phyloP scores from a whole-genome alignment of 73 alveolate species.

The Breviolum minutum region DNA sequence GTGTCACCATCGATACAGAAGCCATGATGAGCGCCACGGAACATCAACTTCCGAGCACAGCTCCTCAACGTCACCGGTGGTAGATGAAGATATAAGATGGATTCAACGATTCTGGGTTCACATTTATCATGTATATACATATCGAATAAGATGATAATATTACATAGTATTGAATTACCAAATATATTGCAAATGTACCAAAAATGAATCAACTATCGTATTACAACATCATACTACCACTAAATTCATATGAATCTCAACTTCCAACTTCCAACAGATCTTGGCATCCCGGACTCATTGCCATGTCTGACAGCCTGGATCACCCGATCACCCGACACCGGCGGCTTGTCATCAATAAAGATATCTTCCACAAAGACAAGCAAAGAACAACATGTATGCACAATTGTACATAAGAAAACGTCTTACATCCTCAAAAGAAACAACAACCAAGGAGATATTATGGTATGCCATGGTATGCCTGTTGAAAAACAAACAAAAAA shows the following conservation, averaged over 20 bases:
- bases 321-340: background rate
- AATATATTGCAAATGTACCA: background rate
- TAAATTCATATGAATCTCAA: background rate
- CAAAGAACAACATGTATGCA: too few relatives aligned
- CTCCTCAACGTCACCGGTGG: slow-evolving; percentile 1
- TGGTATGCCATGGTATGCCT: background rate
- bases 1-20: slow-evolving; percentile 68
- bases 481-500: too few relatives aligned
- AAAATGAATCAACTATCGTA: too few relatives aligned
- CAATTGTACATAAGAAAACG: too few relatives aligned
- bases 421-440: background rate
- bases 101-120: background rate
- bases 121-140: background rate
- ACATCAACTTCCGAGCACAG: slow-evolving; percentile 71
- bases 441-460: background rate
- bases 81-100: too few relatives aligned
- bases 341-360: too few relatives aligned
- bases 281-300: slow-evolving; percentile 61
- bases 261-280: background rate
- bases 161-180: background rate
- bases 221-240: background rate
- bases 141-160: background rate
- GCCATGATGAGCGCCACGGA: slow-evolving; percentile 89
- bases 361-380: too few relatives aligned
- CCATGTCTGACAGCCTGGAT: slow-evolving; percentile 83